Conservation (phyloP, 2,329 filamentous ascomycete species). For the Cercospora sp. region DNA sequence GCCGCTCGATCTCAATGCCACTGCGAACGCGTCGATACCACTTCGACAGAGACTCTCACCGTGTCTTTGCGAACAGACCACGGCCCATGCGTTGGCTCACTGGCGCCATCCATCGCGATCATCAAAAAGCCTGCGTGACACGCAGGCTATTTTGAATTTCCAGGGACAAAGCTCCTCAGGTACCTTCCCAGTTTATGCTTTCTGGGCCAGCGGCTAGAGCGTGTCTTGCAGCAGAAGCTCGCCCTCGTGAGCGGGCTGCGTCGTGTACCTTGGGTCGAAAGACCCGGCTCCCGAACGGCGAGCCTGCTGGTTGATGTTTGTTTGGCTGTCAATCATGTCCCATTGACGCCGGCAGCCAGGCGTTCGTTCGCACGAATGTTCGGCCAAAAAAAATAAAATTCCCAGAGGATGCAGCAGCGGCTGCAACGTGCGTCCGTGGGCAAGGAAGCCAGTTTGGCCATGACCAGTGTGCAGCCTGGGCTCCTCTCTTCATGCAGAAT, state of each 20-base stretch:
- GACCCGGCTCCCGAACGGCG: background rate
- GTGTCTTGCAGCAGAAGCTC: slow-evolving; percentile 6
- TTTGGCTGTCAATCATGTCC: background rate
- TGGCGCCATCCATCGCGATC: background rate
- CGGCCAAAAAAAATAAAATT: background rate
- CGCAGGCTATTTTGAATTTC: background rate
- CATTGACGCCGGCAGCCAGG: background rate
- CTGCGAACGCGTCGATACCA: background rate
- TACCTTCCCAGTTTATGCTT: slow-evolving; percentile 1
- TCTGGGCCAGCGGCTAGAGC: background rate
- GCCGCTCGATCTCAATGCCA: background rate
- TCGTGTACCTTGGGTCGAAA: background rate
- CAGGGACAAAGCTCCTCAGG: slow-evolving; percentile 6
- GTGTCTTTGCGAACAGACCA: slow-evolving; percentile 4
- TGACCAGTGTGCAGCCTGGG: slow-evolving; percentile 3
- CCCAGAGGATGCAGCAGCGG: background rate
- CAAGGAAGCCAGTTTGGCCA: slow-evolving; percentile 2
- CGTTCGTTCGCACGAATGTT: background rate
- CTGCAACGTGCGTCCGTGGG: background rate
- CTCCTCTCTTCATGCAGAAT: slow-evolving; percentile 4
- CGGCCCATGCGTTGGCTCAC: background rate
- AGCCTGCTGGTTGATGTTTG: background rate
- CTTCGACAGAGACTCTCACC: background rate
- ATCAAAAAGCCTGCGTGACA: background rate
- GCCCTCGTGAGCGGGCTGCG: background rate